Evolutionary conservation across 805 yeast species (phyloP), one percentile per base, ranked within the genome.

Genomic region (Candida xyloterini): DNA sequence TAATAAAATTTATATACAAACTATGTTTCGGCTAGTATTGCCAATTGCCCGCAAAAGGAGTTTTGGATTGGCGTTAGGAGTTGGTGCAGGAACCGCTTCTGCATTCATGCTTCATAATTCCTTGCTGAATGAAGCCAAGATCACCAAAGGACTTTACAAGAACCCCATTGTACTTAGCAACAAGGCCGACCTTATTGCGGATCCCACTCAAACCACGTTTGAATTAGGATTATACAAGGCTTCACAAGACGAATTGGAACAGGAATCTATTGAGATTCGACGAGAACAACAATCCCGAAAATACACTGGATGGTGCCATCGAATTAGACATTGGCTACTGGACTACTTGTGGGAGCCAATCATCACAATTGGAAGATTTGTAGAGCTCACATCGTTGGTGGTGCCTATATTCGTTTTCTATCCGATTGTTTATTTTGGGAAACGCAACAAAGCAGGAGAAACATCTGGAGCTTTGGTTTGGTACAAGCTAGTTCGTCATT

Each of bases 301-400:
- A 30, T 46, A 38, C 29, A 9, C 47, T 5, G 57, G 76, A 10
- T 46, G 63, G 34, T 32, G 71, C 8, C 73, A 60, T 49, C 55
- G 56, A 18, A n/a, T 76, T 7, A 61, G 66, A 44, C 81, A 68
- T 48, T 53, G 62, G 7, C 15, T 78, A 1, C 56, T 63, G 1
- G 89, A 83, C 53, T 74, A 74, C 51, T 14, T 85, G 0, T 56
- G 77, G 35, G 93, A 86, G 46, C 96, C 96, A 0, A 18, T 81
- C 1, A 66, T 77, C 2, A 87, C 95, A 0, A 50, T 81, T 26
- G 65, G 77, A 0, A 67, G 99, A 28, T 84, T 90, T 51, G 26
- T 81, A 6, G 86, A 89, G 55, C 65, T 91, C 32, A 66, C 84
- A 0, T 43, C 66, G 1, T 63, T 90, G 1, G 85, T 91, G 43